Evolutionary conservation across 805 yeast species (phyloP).

Genomic region (Hanseniaspora lachancei): DNA sequence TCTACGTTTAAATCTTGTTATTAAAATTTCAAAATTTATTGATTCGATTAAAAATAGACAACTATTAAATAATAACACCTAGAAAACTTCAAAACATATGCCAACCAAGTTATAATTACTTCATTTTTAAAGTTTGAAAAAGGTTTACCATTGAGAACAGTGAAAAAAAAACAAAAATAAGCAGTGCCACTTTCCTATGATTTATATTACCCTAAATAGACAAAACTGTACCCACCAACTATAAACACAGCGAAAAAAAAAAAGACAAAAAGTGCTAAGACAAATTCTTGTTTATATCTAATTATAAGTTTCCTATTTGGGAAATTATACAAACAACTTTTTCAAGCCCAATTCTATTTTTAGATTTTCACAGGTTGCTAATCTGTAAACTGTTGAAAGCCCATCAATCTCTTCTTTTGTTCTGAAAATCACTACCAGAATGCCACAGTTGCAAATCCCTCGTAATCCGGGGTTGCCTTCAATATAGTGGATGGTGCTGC

Average conservation of each 20-base stretch:
- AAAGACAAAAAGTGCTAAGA: neutral
- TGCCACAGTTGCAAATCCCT: neutral
- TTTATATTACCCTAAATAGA: neutral
- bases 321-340: neutral
- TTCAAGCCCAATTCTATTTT: neutral
- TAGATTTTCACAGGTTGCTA: neutral
- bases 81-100: too few relatives aligned
- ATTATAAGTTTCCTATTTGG: neutral
- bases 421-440: neutral
- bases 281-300: neutral
- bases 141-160: neutral
- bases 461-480: neutral
- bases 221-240: neutral
- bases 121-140: neutral
- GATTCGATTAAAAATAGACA: too few relatives aligned
- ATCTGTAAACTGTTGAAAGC: neutral
- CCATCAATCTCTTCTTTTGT: neutral
- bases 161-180: neutral
- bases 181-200: neutral
- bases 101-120: neutral
- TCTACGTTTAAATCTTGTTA: neutral
- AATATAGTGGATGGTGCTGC: conserved; percentile 14
- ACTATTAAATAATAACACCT: too few relatives aligned
- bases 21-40: too few relatives aligned
- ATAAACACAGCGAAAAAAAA: neutral